A percentile compares a stretch with the other conserved stretches of the same genome.
These are phyloP conservation scores for Capronia coronata DNA, from an alignment of 2,329 filamentous ascomycete genomes.

Conservation along the genomic window DNA sequence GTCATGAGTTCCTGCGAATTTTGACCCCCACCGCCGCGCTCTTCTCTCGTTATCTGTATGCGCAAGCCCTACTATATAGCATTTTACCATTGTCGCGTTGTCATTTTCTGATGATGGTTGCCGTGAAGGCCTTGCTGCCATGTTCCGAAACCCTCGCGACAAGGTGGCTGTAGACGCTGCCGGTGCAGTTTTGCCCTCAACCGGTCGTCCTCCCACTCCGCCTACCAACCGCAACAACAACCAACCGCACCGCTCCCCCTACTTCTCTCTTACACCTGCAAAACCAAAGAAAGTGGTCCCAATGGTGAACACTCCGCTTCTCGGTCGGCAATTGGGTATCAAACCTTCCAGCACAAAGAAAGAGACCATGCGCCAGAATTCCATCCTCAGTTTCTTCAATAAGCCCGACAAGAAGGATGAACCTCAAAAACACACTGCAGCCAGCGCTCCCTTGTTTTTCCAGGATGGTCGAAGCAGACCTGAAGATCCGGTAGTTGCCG, in stretches of 20 bases:
- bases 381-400: constrained; percentile 51
- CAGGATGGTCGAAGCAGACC: constrained; percentile 23
- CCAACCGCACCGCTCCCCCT: constrained; percentile 5
- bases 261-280: constrained; percentile 5
- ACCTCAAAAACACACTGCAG: constrained; percentile 28
- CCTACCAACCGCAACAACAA: constrained; percentile 1
- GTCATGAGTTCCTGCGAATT: background rate
- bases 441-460: constrained; percentile 35
- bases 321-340: constrained; percentile 16
- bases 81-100: background rate
- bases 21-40: no score
- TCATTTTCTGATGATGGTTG: background rate
- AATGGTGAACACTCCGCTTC: constrained; percentile 17
- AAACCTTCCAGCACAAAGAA: constrained; percentile 21
- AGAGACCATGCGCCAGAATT: constrained; percentile 38
- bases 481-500: background rate
- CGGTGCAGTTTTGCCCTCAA: constrained; percentile 12
- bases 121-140: constrained; percentile 9
- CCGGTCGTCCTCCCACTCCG: constrained; percentile 25
- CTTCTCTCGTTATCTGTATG: no score
- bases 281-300: background rate
- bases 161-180: constrained; percentile 8
- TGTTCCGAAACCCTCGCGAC: constrained; percentile 27
- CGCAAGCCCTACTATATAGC: no score
- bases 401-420: constrained; percentile 37